phyloP scores from a whole-genome alignment of 2,329 filamentous ascomycete genomes.

The Fonsecaea nubica region DNA sequence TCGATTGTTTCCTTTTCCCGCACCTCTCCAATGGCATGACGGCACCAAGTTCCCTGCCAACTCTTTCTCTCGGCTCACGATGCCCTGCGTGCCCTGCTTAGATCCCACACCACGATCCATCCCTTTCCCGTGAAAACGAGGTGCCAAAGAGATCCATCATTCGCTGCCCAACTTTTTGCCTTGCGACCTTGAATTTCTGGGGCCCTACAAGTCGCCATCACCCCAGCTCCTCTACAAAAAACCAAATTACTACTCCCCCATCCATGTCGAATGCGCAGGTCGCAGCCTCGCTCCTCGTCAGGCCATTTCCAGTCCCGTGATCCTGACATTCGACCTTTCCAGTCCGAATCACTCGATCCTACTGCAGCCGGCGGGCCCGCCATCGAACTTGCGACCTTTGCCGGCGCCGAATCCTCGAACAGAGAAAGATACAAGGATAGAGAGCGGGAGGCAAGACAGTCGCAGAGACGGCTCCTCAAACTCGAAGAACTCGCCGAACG shows the following conservation, averaged over 20 bases:
- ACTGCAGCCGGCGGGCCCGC: constrained; percentile 15
- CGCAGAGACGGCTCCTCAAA: constrained; percentile 36
- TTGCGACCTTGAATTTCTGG: not conserved
- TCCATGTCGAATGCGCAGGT: constrained; percentile 35
- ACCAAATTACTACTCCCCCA: constrained; percentile 3
- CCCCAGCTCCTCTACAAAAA: constrained; percentile 6
- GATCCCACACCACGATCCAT: not conserved
- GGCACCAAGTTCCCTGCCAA: not conserved
- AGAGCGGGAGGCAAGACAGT: constrained; percentile 13
- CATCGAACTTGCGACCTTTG: constrained; percentile 34
- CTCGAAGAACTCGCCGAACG: constrained; percentile 36
- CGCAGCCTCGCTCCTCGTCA: constrained; percentile 24
- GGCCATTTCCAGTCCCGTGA: constrained; percentile 22
- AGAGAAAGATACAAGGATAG: not conserved
- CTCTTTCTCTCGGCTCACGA: not conserved
- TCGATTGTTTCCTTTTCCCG: not conserved
- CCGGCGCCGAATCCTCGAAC: not conserved
- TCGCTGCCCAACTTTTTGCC: constrained; percentile 5
- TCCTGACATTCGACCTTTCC: constrained; percentile 9
- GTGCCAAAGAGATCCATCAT: not conserved
- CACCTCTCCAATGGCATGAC: not conserved
- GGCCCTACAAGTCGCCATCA: not conserved
- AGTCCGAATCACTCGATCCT: not conserved
- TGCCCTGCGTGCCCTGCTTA: not conserved
- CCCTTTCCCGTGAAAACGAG: constrained; percentile 4